Percentiles rank a stretch among this genome's conserved stretches.
Conservation (phyloP, 768 basidiomycete genomes). For the Scleroderma citrinum region DNA sequence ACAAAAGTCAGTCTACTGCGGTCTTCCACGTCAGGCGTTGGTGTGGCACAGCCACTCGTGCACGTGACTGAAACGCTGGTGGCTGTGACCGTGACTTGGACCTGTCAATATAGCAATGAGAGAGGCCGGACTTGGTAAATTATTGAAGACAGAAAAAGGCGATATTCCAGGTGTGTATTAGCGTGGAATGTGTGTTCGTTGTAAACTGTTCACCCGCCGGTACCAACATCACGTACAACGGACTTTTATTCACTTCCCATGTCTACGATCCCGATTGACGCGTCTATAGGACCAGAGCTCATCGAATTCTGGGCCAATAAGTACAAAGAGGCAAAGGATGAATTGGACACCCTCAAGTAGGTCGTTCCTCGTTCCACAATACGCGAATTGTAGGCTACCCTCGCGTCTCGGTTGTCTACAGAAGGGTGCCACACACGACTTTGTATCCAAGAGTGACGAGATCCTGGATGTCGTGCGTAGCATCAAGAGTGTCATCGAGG, state of each 20-base stretch:
- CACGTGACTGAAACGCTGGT: not conserved
- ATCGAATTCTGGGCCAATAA: constrained; percentile 12
- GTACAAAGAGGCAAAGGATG: constrained; percentile 7
- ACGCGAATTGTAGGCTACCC: not conserved
- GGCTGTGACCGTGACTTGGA: too few species aligned
- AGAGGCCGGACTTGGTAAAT: too few species aligned
- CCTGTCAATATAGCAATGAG: too few species aligned
- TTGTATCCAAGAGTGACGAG: not conserved
- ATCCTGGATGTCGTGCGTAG: not conserved
- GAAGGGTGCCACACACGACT: not conserved
- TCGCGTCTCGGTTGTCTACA: not conserved
- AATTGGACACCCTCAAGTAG: constrained; percentile 6
- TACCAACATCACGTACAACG: not conserved
- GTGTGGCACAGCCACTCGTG: not conserved
- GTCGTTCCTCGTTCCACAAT: not conserved
- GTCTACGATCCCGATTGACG: not conserved
- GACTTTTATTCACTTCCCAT: not conserved
- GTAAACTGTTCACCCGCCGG: too few species aligned
- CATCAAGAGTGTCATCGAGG: not conserved
- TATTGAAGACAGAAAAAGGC: too few species aligned
- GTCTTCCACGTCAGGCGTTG: not conserved
- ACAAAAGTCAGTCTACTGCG: not conserved
- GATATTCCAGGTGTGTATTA: not conserved
- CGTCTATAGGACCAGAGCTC: constrained; percentile 5
- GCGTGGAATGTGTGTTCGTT: not conserved